Evolutionary conservation across 805 yeast species (phyloP), one percentile per base, ranked within the genome.

Genomic region (baker's yeast (Saccharomyces cerevisiae)): DNA sequence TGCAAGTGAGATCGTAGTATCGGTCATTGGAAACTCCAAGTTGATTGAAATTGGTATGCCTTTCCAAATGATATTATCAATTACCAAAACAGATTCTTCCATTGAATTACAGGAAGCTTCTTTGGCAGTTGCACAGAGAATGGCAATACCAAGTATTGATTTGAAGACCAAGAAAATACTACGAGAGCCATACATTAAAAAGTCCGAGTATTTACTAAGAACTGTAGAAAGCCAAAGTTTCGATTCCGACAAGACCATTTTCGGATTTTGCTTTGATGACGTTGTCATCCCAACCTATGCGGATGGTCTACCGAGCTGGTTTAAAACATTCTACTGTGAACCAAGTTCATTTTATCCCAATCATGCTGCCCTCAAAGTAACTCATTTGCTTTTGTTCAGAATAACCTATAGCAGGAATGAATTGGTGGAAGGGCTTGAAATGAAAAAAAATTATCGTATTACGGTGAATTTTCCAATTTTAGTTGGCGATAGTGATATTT

Each of bases 91-190:
- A 21, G 21, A 50, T 24, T 53, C 55, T 2, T 46, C 49, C 6
- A 50, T 51, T 17, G 49, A 27, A 6, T 41, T 61, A 6, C 47
- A 50, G 2, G 51, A 47, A 14, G 28, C 59, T 6, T 31, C 55
- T 21, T 28, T 61, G 9, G 41, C 50, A 6, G 28, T 61, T n/a
- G 28, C 53, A 9, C 64, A 61, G 48, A 49, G 53, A n/a, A 41
- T 53, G 6, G 53, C 64, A 5, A 55, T 61, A 31, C 64, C 64
- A n/a, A 53, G 56, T 31, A 48, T 59, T 17, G 46, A 58, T 48
- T 43, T 50, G 17, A 51, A 53, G 41, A 55, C 56, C 5, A 46
- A 24, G 22, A 47, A 51, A 13, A 41, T 47, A 6, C 22, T 57
- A 49, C 51, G 52, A 28, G 51, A 57, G 6, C 53, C 59, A 3